Percentiles rank a stretch among this genome's conserved stretches.
Evolutionary conservation across 768 basidiomycete genomes (phyloP).

Genomic region (Saitozyma sp.): DNA sequence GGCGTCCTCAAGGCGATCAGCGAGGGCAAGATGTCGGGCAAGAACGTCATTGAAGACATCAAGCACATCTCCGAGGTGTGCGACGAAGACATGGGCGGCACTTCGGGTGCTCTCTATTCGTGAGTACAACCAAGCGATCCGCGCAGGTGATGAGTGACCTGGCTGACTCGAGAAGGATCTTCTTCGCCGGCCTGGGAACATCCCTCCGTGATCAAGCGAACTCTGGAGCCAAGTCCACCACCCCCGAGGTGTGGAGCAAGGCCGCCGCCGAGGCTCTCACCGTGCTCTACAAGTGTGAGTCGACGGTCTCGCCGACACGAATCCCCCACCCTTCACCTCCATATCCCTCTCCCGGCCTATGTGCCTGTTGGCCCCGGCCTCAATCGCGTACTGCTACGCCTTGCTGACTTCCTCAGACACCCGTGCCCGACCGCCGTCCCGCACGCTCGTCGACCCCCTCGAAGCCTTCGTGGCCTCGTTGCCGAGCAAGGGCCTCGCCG

Average conservation of each 20-base stretch:
- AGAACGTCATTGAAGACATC: conserved; percentile 66
- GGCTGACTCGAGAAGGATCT: conserved; percentile 62
- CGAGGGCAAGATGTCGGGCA: conserved; percentile 62
- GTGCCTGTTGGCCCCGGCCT: background rate
- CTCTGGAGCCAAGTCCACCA: conserved; percentile 53
- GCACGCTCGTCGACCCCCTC: conserved; percentile 90
- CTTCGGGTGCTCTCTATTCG: conserved; percentile 89
- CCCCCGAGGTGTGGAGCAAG: conserved; percentile 62
- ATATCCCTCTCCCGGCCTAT: background rate
- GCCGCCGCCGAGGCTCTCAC: conserved; percentile 58
- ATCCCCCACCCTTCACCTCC: background rate
- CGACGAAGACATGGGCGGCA: conserved; percentile 86
- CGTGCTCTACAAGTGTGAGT: conserved; percentile 46
- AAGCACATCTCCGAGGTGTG: conserved; percentile 71
- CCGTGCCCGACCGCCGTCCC: conserved; percentile 80
- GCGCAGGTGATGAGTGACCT: background rate
- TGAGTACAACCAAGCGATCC: conserved; percentile 54
- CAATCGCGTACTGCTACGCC: background rate
- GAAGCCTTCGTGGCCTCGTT: conserved; percentile 68
- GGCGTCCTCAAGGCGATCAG: conserved; percentile 63
- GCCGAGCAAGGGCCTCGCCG: conserved; percentile 51
- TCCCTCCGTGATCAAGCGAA: conserved; percentile 58
- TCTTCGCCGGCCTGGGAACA: conserved; percentile 83
- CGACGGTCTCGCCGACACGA: background rate
- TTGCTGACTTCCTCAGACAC: conserved; percentile 58